Evolutionary conservation across 331 rosid genomes (phyloP).

Genomic region (Phaseolus coccineus): DNA sequence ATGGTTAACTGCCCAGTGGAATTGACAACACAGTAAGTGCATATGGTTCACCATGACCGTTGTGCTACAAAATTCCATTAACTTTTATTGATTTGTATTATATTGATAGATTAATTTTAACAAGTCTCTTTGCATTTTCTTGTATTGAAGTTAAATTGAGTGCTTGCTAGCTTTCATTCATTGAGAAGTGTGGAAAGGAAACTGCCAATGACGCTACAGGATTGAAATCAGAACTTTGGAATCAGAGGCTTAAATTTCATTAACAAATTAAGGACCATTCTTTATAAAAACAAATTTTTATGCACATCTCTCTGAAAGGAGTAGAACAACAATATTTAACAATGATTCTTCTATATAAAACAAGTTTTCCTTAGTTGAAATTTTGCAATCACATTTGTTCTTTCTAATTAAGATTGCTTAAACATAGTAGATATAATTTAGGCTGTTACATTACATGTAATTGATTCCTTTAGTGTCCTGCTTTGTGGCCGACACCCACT

Average conservation of each 20-base stretch:
- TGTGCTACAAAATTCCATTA: constrained; percentile 14
- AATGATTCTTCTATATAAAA: constrained; percentile 9
- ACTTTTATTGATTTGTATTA: not conserved
- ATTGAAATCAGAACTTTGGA: not conserved
- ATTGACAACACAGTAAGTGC: constrained; percentile 92
- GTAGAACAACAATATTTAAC: not conserved
- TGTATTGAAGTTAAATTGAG: not conserved
- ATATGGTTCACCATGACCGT: constrained; percentile 66
- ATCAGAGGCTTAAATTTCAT: not conserved
- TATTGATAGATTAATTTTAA: not conserved
- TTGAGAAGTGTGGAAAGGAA: not conserved
- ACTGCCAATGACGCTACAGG: not conserved
- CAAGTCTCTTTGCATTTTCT: not conserved
- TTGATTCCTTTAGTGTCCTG: not conserved
- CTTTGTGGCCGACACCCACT: not conserved
- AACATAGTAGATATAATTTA: not conserved
- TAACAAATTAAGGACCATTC: not conserved
- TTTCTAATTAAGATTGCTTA: not conserved
- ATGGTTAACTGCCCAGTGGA: constrained; percentile 83
- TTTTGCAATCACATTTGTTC: not conserved
- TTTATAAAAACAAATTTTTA: not conserved
- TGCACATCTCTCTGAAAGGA: not conserved
- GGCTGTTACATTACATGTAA: not conserved
- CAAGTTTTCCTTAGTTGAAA: not conserved
- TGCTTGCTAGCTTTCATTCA: not conserved